phyloP scores from a whole-genome alignment of 192 early-diverging fungal genomes.

The Phycomyces blakesleeanus region DNA sequence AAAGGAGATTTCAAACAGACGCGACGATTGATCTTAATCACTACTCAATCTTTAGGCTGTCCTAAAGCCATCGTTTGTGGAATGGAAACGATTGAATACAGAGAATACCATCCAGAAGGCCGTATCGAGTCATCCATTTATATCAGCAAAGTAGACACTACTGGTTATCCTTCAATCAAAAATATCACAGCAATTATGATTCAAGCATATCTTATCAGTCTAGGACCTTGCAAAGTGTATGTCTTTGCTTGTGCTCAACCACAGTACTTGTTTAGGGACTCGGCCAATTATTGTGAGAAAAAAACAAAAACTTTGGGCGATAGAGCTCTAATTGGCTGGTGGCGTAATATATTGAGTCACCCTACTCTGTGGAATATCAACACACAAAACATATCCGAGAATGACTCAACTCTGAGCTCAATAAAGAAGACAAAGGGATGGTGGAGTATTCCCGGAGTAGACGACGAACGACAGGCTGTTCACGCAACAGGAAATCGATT shows the following conservation, averaged over 20 bases:
- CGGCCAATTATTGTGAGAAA: slow-evolving; percentile 61
- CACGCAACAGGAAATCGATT: background rate
- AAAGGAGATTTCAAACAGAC: background rate
- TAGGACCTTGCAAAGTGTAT: slow-evolving; percentile 34
- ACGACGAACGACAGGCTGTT: slow-evolving; percentile 24
- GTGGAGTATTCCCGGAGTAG: slow-evolving; percentile 57
- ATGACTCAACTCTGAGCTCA: background rate
- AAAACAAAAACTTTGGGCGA: slow-evolving; percentile 47
- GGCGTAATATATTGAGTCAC: slow-evolving; percentile 45
- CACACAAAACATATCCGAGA: slow-evolving; percentile 5
- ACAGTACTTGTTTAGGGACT: slow-evolving; percentile 78
- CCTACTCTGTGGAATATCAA: background rate
- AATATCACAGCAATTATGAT: slow-evolving; percentile 31
- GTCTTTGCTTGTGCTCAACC: slow-evolving; percentile 85
- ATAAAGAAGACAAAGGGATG: slow-evolving; percentile 24
- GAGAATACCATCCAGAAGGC: background rate
- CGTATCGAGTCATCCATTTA: slow-evolving; percentile 14
- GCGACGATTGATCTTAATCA: slow-evolving; percentile 12
- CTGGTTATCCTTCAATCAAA: slow-evolving; percentile 21
- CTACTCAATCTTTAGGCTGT: background rate
- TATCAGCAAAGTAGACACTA: slow-evolving; percentile 47
- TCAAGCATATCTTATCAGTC: slow-evolving; percentile 34
- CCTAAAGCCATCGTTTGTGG: slow-evolving; percentile 20
- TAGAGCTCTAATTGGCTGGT: slow-evolving; percentile 68
- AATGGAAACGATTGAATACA: slow-evolving; percentile 22